Conservation (phyloP, 257 asterid genomes). For the Ilex asprella region DNA sequence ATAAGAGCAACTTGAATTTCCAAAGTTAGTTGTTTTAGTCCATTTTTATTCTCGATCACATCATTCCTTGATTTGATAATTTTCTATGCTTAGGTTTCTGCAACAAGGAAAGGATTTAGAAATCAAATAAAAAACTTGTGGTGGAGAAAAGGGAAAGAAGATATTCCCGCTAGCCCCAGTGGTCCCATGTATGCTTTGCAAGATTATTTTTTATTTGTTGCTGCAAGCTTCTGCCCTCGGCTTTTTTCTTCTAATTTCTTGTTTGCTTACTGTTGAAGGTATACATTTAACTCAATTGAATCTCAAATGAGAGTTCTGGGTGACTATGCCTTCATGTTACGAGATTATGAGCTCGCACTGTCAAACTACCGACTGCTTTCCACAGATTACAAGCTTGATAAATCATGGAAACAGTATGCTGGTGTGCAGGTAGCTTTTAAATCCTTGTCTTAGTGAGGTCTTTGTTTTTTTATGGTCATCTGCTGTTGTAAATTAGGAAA, state of each 20-base stretch:
- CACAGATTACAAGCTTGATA: conserved; percentile 91
- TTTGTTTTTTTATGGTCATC: conserved; percentile 19
- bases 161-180: conserved; percentile 54
- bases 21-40: conserved; percentile 12
- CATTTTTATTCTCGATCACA: conserved; percentile 9
- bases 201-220: conserved; percentile 16
- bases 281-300: conserved; percentile 86
- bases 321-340: conserved; percentile 96
- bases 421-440: conserved; percentile 74
- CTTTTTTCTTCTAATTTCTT: conserved; percentile 19
- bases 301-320: conserved; percentile 95
- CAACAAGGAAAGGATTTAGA: conserved; percentile 93
- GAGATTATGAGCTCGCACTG: conserved; percentile 93
- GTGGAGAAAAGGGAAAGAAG: conserved; percentile 99
- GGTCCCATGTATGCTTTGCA: conserved; percentile 54
- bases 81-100: conserved; percentile 63
- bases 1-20: conserved; percentile 12
- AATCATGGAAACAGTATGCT: conserved; percentile 94
- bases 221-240: conserved; percentile 15
- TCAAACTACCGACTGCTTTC: conserved; percentile 94
- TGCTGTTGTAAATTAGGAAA: neutral
- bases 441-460: neutral
- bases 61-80: conserved; percentile 9
- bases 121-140: conserved; percentile 96
- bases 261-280: conserved; percentile 52